These are phyloP conservation scores for Neoascochyta sp. DNA, from an alignment of 2,329 filamentous ascomycete species.

Conservation along the genomic window DNA sequence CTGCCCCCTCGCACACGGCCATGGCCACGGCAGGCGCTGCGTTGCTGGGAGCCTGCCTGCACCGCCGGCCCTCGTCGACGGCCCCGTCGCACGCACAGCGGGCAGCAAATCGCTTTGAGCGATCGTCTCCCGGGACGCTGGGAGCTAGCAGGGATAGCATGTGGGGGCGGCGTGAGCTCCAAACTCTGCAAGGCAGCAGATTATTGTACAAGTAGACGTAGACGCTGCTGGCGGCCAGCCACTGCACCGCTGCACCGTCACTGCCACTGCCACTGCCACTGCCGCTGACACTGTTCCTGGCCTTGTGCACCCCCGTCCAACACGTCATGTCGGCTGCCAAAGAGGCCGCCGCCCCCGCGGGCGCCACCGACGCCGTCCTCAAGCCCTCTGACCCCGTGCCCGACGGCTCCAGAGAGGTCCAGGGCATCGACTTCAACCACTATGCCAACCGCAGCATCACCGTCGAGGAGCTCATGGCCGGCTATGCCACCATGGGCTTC, in stretches of 20 bases:
- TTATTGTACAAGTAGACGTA: background rate
- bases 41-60: no score
- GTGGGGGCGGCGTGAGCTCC: conserved; percentile 3
- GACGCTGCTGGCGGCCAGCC: background rate
- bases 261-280: no score
- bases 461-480: conserved; percentile 75
- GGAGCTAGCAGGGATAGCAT: conserved; percentile 1
- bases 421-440: conserved; percentile 88
- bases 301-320: conserved; percentile 3
- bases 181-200: conserved; percentile 3
- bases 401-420: conserved; percentile 71
- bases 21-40: no score
- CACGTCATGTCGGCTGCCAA: conserved; percentile 20
- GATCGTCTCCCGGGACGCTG: background rate
- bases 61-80: no score
- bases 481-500: conserved; percentile 84
- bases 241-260: no score
- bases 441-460: conserved; percentile 72
- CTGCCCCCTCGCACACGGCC: no score
- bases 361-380: conserved; percentile 72
- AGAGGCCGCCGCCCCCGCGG: conserved; percentile 38
- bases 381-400: conserved; percentile 81
- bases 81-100: background rate
- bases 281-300: no score
- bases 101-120: background rate